Base-by-base conservation (phyloP, 352 stramenopile species). In the Phytophthora palmivora region DNA sequence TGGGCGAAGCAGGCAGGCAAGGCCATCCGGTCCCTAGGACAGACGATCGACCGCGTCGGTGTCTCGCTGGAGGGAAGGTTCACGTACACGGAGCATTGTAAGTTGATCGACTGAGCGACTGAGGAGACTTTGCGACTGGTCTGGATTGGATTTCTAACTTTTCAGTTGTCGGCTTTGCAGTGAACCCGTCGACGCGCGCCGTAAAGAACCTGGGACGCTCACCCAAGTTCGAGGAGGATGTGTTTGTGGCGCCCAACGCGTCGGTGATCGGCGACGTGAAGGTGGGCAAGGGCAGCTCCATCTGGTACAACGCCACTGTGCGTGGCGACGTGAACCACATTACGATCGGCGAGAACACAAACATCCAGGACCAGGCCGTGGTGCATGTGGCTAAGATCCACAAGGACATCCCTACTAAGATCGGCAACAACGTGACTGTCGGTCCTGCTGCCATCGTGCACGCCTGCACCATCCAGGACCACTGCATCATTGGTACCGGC, bases 361-460 rank as follows among this genome's bases (percentile, higher is more conserved):
- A 92, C 73, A 95, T 98, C 51, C 89, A 96, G 65, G 94, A 98
- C 72, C 84, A 95, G 68, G 92, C 88, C 4, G 86, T 98, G n/a
- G 78, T 98, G 46, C 92, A 98, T 66, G 92, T 97, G 66, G 87
- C 94, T 59, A 98, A 98, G 76, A 95, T 97, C 66, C 83, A 91
- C 65, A 82, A 91, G 54, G 86, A 98, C 66, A 88, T 95, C 55
- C 89, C 90, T 33, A 97, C 91, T 33, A 88, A 87, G 50, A 97
- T 98, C 61, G 93, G 94, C 37, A 95, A 69, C 79, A 89, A 97
- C 71, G 93, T 98, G 56, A 95, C 84, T 16, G 85, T 98, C 48
- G 93, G 92, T 49, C 81, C 84, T 16, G 76, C 72, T 16, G 88
- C 93, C 26, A 95, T 96, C 55, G 79, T 98, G 53, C 92, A 97